Base-by-base conservation (phyloP, 192 early-diverging fungal species). In the Lobosporangium transversale region DNA sequence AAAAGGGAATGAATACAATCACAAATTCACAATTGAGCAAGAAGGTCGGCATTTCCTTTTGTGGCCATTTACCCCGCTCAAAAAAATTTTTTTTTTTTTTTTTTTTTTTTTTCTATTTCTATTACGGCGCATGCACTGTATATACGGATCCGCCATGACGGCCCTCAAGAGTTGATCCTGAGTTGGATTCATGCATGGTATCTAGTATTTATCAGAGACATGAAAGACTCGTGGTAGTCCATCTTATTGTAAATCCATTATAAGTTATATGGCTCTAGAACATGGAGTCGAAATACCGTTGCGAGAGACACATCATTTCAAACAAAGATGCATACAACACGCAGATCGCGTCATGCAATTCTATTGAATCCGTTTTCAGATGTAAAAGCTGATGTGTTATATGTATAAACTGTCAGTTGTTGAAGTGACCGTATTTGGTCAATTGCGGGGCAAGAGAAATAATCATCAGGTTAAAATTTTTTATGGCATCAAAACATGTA, bases 21-120 rank as follows among this genome's bases (percentile, higher is more conserved):
- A 21, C 44, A 24, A 29, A 31, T 20, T 12, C 23, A 57, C n/a
- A n/a, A n/a, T n/a, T n/a, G n/a, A n/a, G n/a, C n/a, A 36, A 9
- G 8, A 9, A 47, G 12, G 49, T 53, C 66, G 66, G 66, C 47
- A 68, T 68, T 68, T 58, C 66, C 66, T 68, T 68, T 68, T 68
- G 66, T 17, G 65, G 66, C 26, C 37, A 24, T 14, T 68, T 57
- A 48, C 52, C 63, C 63, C 63, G 53, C 52, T 66, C 53, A 24
- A 26, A n/a, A 31, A 42, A 44, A 48, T 44, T 66, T 56, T 26
- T 33, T 14, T 27, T 29, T 31, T 53, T 26, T 26, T 26, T 53
- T 53, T 31, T 8, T 31, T 29, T 29, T 14, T 53, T 53, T 23
- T 53, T 23, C 30, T 40, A 40, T 7, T 10, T 14, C 14, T 10